Percentiles rank a stretch among this genome's conserved stretches.
phyloP scores from a whole-genome alignment of 106 monocot species.

The Ottelia alismoides region DNA sequence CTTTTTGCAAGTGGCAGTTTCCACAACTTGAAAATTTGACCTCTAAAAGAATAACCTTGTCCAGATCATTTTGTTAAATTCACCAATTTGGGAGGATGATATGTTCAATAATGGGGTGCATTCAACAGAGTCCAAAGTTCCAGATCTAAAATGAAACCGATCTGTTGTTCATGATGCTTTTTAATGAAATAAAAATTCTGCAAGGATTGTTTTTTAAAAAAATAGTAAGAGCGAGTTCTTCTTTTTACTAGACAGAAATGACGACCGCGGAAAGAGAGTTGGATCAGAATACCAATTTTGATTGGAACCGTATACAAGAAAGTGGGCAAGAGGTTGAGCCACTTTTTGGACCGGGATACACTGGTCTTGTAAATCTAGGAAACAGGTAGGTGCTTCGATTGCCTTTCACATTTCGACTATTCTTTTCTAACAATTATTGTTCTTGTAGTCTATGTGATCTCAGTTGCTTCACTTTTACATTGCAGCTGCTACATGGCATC shows the following conservation, averaged over 20 bases:
- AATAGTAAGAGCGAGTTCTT: background rate
- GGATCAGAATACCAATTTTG: slow-evolving; percentile 92
- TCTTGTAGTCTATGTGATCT: background rate
- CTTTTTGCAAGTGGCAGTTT: too few relatives aligned
- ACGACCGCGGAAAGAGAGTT: slow-evolving; percentile 94
- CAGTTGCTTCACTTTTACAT: too few relatives aligned
- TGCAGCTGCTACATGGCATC: slow-evolving; percentile 95
- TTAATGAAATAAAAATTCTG: too few relatives aligned
- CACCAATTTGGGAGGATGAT: too few relatives aligned
- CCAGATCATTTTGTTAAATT: too few relatives aligned
- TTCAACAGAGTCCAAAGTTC: too few relatives aligned
- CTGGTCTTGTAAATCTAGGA: slow-evolving; percentile 90
- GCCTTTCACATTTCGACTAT: background rate
- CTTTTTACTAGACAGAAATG: slow-evolving; percentile 77
- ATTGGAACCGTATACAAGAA: slow-evolving; percentile 98
- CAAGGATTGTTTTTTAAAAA: too few relatives aligned
- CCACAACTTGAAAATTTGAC: too few relatives aligned
- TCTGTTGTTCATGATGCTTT: too few relatives aligned
- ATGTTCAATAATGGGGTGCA: too few relatives aligned
- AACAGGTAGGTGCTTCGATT: slow-evolving; percentile 47
- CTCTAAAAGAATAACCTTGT: too few relatives aligned
- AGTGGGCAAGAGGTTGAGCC: slow-evolving; percentile 78
- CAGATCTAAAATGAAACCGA: too few relatives aligned
- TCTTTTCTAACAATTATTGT: background rate
- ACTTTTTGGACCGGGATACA: slow-evolving; percentile 88